Evolutionary conservation across 768 basidiomycete genomes (phyloP).

Genomic region (Mycena albidolilacea): DNA sequence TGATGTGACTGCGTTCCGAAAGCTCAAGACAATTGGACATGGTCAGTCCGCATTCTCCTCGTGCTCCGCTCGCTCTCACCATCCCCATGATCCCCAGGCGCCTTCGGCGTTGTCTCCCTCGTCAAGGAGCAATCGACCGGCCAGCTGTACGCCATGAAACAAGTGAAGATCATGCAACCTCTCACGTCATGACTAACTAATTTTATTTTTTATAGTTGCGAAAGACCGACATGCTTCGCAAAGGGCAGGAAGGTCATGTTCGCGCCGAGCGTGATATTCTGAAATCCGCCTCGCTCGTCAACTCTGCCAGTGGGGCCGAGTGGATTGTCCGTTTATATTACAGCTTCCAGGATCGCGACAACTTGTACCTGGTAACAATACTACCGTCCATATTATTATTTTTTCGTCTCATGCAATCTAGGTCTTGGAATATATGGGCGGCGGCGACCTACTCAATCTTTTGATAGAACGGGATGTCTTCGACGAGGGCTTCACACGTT

Average conservation of each 20-base stretch:
- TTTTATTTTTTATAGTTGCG: conserved; percentile 68
- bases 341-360: conserved; percentile 95
- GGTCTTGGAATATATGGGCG: conserved; percentile 96
- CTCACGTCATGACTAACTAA: conserved; percentile 37
- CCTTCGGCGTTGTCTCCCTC: conserved; percentile 96
- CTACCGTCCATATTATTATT: conserved; percentile 48
- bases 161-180: conserved; percentile 63
- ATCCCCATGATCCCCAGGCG: conserved; percentile 66
- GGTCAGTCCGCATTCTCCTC: conserved; percentile 62
- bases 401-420: conserved; percentile 56
- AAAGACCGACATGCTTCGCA: conserved; percentile 94
- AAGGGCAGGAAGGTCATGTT: conserved; percentile 97
- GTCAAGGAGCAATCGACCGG: conserved; percentile 87
- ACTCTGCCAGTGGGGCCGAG: conserved; percentile 81
- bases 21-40: conserved; percentile 95
- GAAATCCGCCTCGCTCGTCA: conserved; percentile 88
- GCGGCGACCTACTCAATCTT: conserved; percentile 95
- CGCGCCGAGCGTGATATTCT: conserved; percentile 95
- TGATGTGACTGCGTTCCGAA: conserved; percentile 86
- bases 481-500: conserved; percentile 91
- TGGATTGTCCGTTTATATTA: conserved; percentile 97
- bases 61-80: conserved; percentile 34
- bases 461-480: conserved; percentile 94
- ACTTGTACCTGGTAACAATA: conserved; percentile 86
- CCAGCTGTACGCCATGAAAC: conserved; percentile 95